phyloP scores from a whole-genome alignment of 2,329 filamentous ascomycete genomes.

The Pestalotiopsis sp. region DNA sequence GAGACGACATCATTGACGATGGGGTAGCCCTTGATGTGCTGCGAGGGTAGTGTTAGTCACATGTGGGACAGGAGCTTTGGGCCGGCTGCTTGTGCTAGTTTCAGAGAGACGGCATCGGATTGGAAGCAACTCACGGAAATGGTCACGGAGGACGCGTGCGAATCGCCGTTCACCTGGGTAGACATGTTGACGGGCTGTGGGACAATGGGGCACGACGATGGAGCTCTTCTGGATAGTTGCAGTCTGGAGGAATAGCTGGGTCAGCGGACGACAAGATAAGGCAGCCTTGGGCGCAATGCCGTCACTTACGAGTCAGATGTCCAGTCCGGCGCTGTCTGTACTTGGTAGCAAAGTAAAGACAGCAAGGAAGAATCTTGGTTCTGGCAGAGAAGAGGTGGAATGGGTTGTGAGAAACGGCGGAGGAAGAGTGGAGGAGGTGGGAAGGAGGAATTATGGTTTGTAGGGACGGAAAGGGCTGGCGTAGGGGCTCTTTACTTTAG shows the following conservation, averaged over 20 bases:
- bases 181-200: constrained; percentile 24
- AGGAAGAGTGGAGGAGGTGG: neutral
- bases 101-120: neutral
- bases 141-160: constrained; percentile 33
- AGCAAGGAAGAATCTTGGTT: neutral
- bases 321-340: neutral
- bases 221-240: neutral
- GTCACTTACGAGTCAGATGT: neutral
- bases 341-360: neutral
- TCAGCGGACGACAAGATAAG: neutral
- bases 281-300: neutral
- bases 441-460: neutral
- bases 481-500: constrained; percentile 7
- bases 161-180: constrained; percentile 36
- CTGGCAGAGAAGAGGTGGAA: neutral
- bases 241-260: neutral
- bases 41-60: constrained; percentile 11
- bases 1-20: constrained; percentile 77
- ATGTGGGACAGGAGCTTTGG: neutral
- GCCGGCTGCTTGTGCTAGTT: neutral
- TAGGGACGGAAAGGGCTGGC: neutral
- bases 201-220: neutral
- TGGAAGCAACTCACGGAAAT: constrained; percentile 30
- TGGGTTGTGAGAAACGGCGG: neutral
- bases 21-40: constrained; percentile 88